Evolutionary conservation across 2,329 filamentous ascomycete genomes (phyloP), one percentile per base, ranked within the genome.

Genomic region (Ascochyta koolunga): DNA sequence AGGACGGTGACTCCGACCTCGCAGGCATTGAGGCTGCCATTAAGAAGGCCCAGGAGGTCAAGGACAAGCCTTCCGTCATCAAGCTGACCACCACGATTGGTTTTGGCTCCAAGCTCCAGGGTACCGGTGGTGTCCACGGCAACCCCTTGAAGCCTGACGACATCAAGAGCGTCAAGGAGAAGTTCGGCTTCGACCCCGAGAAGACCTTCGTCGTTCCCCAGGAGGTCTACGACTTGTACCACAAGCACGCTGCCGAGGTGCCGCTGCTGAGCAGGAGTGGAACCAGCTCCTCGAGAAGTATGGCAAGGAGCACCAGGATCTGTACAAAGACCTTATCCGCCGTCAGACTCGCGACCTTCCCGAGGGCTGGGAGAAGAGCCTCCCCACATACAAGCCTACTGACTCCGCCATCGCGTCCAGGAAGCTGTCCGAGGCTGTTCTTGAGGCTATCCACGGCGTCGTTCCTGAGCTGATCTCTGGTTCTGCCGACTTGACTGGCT

Each of bases 21-120:
- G 88, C 87, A 65, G 87, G 78, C 73, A 98, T 99, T 58, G 92
- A 96, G 82, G 86, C 84, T 60, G 95, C 95, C 69, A 90, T 99
- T 78, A 85, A 87, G 78, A 86, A 90, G 81, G 89, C 87, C 77
- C 87, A 93, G 83, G 82, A 87, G 64, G 89, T 96, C 79, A 98
- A 87, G 78, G 86, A 98, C 85, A 99, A 98, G 89, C 95, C 95
- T 62, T 89, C 93, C 58, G 82, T 99, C 72, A 97, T 99, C 84
- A 93, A 96, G 84, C 87, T 99, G 70, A 92, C 88, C 76, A 99
- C 95, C 75, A 98, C 90, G 77, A 99, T 99, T 75, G 95, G 95
- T 72, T 99, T 89, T 80, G 95, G 95, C 70, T 98, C 95, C 69
- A 86, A 89, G 79, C 86, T 95, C 71, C 86, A 96, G 83, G 95